phyloP scores from a whole-genome alignment of 768 basidiomycete genomes.

The Dioszegia hungarica region DNA sequence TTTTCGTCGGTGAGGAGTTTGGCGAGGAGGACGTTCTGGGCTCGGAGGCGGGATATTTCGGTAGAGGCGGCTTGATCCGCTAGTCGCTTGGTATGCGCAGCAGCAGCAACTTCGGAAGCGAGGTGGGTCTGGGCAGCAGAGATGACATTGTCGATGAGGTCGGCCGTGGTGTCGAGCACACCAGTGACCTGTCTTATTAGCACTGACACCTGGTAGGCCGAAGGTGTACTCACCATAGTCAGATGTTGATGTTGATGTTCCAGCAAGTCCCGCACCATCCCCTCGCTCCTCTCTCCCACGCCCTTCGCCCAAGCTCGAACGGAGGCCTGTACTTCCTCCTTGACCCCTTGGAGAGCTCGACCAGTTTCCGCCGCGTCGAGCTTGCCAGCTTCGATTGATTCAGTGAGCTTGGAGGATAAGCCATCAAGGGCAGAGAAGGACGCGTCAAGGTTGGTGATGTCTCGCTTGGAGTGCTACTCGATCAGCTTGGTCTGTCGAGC shows the following conservation, averaged over 20 bases:
- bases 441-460: conserved; percentile 21
- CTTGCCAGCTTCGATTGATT: conserved; percentile 28
- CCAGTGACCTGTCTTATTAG: conserved; percentile 33
- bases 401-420: conserved; percentile 18
- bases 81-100: conserved; percentile 54
- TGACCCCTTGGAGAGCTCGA: conserved; percentile 15
- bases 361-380: conserved; percentile 16
- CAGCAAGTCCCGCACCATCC: conserved; percentile 35
- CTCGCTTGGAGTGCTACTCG: conserved; percentile 16
- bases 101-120: conserved; percentile 56
- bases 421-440: conserved; percentile 28
- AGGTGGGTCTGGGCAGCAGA: conserved; percentile 60
- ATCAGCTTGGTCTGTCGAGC: not conserved
- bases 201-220: not conserved
- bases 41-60: conserved; percentile 58
- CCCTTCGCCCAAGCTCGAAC: conserved; percentile 35
- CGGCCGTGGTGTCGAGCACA: conserved; percentile 58
- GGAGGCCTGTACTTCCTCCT: conserved; percentile 23
- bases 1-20: conserved; percentile 65
- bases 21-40: conserved; percentile 65
- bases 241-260: conserved; percentile 37
- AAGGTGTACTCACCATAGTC: conserved; percentile 21
- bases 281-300: conserved; percentile 23
- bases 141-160: conserved; percentile 60
- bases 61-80: conserved; percentile 23